Conservation (phyloP, 2,329 filamentous ascomycete genomes). For the Escovopsis sp. region DNA sequence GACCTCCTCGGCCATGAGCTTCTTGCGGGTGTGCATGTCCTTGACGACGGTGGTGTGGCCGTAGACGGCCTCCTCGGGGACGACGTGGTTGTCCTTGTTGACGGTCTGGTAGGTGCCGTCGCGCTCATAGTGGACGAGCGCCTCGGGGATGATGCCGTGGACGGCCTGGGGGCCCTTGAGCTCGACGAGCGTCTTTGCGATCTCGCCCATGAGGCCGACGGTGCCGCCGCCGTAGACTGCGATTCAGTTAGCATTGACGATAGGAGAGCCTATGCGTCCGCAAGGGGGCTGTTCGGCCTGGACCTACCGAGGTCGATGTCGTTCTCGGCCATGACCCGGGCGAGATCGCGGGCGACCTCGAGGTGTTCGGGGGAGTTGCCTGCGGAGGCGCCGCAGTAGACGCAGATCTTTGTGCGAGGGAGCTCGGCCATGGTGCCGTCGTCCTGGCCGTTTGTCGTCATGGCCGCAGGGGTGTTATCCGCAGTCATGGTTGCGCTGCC, state of each 20-base stretch:
- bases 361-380: constrained; percentile 64
- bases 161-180: constrained; percentile 69
- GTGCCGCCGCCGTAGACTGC: constrained; percentile 89
- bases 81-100: constrained; percentile 33
- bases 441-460: constrained; percentile 11
- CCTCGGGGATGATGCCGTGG: constrained; percentile 84
- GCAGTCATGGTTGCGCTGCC: constrained; percentile 14
- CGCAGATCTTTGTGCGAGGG: constrained; percentile 57
- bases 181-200: constrained; percentile 72
- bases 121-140: constrained; percentile 67
- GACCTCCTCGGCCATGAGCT: constrained; percentile 82
- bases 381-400: constrained; percentile 77
- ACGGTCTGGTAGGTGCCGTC: constrained; percentile 38
- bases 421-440: constrained; percentile 16
- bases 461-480: constrained; percentile 9
- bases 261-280: background rate
- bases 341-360: constrained; percentile 63
- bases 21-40: constrained; percentile 95
- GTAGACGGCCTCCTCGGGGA: constrained; percentile 52
- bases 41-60: constrained; percentile 77
- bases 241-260: background rate
- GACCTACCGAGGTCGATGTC: constrained; percentile 58
- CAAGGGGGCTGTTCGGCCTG: background rate
- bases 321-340: constrained; percentile 55
- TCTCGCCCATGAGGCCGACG: constrained; percentile 86